Conservation (phyloP, 441 rosid genomes). For the Pelargonium fulgidum region DNA sequence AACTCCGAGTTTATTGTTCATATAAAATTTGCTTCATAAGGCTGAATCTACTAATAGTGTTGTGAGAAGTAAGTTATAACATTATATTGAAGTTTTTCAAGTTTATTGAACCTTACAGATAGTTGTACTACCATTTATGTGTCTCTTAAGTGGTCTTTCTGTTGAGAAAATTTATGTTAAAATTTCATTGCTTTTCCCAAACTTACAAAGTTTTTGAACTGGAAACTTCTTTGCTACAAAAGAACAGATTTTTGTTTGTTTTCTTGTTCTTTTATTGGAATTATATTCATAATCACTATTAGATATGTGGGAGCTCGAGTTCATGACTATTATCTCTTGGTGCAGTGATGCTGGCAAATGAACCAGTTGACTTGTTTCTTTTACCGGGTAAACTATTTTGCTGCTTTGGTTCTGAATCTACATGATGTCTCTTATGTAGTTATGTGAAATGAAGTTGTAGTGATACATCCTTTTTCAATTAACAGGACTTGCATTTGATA, state of each 20-base stretch:
- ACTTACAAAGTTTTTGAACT: neutral
- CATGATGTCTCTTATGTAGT: neutral
- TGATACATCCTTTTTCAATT: conserved; percentile 13
- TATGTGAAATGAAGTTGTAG: conserved; percentile 6
- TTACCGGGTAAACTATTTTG: conserved; percentile 54
- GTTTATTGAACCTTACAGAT: neutral
- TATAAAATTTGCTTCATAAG: neutral
- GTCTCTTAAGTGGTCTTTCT: conserved; percentile 1
- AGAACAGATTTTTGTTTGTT: neutral
- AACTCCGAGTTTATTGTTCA: neutral
- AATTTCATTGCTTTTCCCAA: neutral
- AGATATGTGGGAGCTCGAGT: neutral
- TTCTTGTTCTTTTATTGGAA: neutral
- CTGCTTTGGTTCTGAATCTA: neutral
- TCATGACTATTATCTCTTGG: conserved; percentile 16
- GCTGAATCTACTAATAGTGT: neutral
- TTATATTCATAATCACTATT: conserved; percentile 4
- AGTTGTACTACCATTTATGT: neutral
- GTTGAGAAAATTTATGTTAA: neutral
- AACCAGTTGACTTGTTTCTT: conserved; percentile 68
- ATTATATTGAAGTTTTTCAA: neutral
- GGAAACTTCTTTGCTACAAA: conserved; percentile 6
- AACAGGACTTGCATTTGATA: conserved; percentile 90
- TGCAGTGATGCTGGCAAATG: conserved; percentile 72
- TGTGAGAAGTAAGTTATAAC: neutral